Evolutionary conservation across 257 asterid species (phyloP), one percentile per base, ranked within the genome.

Genomic region (Solanum tarijense): DNA sequence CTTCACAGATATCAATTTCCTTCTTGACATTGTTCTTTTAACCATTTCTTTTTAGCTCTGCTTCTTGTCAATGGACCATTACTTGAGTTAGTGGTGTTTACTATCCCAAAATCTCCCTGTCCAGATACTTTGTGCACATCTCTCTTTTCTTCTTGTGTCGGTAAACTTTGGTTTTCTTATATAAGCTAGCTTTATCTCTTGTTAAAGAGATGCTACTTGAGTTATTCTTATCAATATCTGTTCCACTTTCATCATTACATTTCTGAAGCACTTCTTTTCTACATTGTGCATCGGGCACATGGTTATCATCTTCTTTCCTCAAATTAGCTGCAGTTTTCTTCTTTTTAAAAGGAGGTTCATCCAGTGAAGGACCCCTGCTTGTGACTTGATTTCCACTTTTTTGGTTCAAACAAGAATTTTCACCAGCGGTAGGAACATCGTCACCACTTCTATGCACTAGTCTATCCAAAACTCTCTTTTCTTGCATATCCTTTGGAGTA

Each of bases 141-240:
- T 41, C 14, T 79, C 62, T 41, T 43, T 41, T 78, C 84, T 78
- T 43, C 62, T 78, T 41, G 62, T 14, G 3, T 78, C 27, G 65
- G 84, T 79, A 1, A 79, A 79, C 25, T 79, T 29, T 27, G 65
- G 39, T 43, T 43, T 79, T 43, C 66, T 25, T 27, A 43, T 27
- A 43, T 27, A 79, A 11, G 55, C 88, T 91, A 78, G 91, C 84
- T 87, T 85, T 91, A 68, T 94, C 90, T 89, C 95, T 89, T 31
- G 32, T 31, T 31, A 31, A 31, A 31, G 32, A 31, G 32, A 31
- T 31, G 32, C 32, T 31, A 31, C 32, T 31, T 18, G 8, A 31
- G 62, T 27, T 66, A 29, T 82, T 36, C 25, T 69, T 58, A 52
- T 60, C 82, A 23, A 31, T 27, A 20, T 14, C 38, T 41, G 85